Evolutionary conservation across 768 basidiomycete genomes (phyloP).

Genomic region (Suillus sp.): DNA sequence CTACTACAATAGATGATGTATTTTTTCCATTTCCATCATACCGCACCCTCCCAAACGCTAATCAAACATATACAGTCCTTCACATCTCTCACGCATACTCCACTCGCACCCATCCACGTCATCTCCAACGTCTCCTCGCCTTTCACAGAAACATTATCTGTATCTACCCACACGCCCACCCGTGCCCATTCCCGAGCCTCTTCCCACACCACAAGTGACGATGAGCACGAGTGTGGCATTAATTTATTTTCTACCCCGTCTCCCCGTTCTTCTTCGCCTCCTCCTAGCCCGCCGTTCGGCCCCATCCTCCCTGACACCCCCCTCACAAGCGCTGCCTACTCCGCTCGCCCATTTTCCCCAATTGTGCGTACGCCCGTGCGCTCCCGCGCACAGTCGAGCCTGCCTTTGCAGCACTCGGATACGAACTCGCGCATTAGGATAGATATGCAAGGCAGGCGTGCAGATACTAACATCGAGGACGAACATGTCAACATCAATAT

Average conservation of each 20-base stretch:
- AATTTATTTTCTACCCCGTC: slow-evolving; percentile 7
- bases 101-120: slow-evolving; percentile 52
- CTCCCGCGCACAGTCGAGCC: background rate
- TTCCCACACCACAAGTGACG: slow-evolving; percentile 14
- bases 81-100: slow-evolving; percentile 44
- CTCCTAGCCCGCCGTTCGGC: slow-evolving; percentile 25
- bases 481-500: background rate
- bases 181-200: slow-evolving; percentile 17
- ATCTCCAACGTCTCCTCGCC: slow-evolving; percentile 44
- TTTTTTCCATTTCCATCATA: slow-evolving; percentile 14
- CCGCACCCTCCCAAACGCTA: background rate
- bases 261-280: slow-evolving; percentile 3
- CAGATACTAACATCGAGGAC: slow-evolving; percentile 2
- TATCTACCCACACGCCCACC: slow-evolving; percentile 15
- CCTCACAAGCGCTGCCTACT: slow-evolving; percentile 31
- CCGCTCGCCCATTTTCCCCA: slow-evolving; percentile 32
- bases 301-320: slow-evolving; percentile 33
- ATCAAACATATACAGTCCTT: slow-evolving; percentile 40
- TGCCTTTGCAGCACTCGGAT: background rate
- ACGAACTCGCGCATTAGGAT: background rate
- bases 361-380: slow-evolving; percentile 19
- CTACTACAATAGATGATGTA: slow-evolving; percentile 54
- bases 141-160: slow-evolving; percentile 8
- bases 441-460: background rate
- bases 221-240: slow-evolving; percentile 12